phyloP scores from a whole-genome alignment of 1,284 basidiomycete species.

The Naganishia albida region DNA sequence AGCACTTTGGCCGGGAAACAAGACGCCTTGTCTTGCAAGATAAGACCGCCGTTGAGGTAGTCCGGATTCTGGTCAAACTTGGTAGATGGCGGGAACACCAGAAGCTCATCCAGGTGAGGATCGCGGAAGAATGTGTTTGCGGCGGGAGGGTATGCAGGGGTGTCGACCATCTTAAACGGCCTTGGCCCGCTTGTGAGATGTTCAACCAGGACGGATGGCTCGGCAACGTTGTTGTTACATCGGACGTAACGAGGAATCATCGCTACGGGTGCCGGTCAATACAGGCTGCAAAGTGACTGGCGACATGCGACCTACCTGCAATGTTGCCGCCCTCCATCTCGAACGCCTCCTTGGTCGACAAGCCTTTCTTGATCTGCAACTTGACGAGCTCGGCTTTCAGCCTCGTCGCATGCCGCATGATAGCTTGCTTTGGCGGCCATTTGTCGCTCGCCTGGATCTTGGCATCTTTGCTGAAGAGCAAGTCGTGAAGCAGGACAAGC shows the following conservation, averaged over 20 bases:
- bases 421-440: slow-evolving; percentile 78
- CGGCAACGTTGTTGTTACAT: slow-evolving; percentile 68
- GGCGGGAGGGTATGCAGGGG: slow-evolving; percentile 43
- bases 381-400: slow-evolving; percentile 79
- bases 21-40: slow-evolving; percentile 95
- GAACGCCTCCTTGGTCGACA: slow-evolving; percentile 66
- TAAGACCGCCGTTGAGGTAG: slow-evolving; percentile 59
- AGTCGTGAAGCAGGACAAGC: slow-evolving; percentile 81
- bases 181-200: slow-evolving; percentile 37
- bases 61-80: slow-evolving; percentile 54
- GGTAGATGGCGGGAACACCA: slow-evolving; percentile 69
- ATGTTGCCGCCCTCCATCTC: slow-evolving; percentile 49
- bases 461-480: slow-evolving; percentile 69
- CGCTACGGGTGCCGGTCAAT: slow-evolving; percentile 52
- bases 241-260: slow-evolving; percentile 80
- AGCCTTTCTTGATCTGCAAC: slow-evolving; percentile 77
- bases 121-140: slow-evolving; percentile 65
- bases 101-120: slow-evolving; percentile 71
- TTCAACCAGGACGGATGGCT: slow-evolving; percentile 38
- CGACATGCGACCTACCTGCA: slow-evolving; percentile 34
- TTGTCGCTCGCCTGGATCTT: slow-evolving; percentile 76
- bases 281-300: not conserved
- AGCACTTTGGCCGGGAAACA: slow-evolving; percentile 91
- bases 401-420: slow-evolving; percentile 82
- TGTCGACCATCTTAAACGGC: slow-evolving; percentile 41